Conservation (phyloP, 495 filamentous ascomycete genomes). For the Aspergillus carlsbadensis region DNA sequence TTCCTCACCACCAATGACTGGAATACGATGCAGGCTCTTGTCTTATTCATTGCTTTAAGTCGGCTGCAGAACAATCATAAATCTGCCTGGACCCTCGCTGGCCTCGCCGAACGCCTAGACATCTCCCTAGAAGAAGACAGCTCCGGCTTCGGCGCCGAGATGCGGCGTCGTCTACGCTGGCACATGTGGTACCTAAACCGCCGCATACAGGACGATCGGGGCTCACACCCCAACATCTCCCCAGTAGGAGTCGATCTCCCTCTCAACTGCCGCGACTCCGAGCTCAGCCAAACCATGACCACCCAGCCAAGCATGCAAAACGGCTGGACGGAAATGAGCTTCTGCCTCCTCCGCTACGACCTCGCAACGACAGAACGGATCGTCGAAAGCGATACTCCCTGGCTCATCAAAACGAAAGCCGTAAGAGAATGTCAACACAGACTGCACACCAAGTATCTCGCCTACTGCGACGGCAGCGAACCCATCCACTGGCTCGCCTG, state of each 20-base stretch:
- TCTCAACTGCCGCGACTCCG: slow-evolving; percentile 7
- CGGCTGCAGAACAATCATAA: neutral
- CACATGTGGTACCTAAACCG: slow-evolving; percentile 16
- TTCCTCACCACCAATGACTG: slow-evolving; percentile 8
- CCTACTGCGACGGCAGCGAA: slow-evolving; percentile 5
- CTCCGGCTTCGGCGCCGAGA: slow-evolving; percentile 3
- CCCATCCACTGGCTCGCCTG: slow-evolving; percentile 15
- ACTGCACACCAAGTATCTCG: slow-evolving; percentile 9
- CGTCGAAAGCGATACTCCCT: neutral
- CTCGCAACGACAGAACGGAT: slow-evolving; percentile 4
- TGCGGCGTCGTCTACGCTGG: slow-evolving; percentile 12
- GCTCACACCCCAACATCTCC: neutral
- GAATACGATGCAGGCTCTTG: slow-evolving; percentile 10
- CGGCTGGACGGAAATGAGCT: slow-evolving; percentile 16
- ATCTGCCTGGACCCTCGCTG: slow-evolving; percentile 11
- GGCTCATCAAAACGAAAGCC: neutral
- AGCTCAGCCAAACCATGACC: neutral
- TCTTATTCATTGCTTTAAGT: slow-evolving; percentile 8
- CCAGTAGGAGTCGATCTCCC: neutral
- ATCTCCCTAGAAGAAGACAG: neutral
- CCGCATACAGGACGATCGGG: slow-evolving; percentile 8
- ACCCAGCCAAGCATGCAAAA: neutral
- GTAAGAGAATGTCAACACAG: slow-evolving; percentile 2
- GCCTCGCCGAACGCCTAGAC: slow-evolving; percentile 7
- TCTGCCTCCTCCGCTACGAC: slow-evolving; percentile 12